Conservation (phyloP, 2,329 filamentous ascomycete genomes). For the Aspergillus texensis region DNA sequence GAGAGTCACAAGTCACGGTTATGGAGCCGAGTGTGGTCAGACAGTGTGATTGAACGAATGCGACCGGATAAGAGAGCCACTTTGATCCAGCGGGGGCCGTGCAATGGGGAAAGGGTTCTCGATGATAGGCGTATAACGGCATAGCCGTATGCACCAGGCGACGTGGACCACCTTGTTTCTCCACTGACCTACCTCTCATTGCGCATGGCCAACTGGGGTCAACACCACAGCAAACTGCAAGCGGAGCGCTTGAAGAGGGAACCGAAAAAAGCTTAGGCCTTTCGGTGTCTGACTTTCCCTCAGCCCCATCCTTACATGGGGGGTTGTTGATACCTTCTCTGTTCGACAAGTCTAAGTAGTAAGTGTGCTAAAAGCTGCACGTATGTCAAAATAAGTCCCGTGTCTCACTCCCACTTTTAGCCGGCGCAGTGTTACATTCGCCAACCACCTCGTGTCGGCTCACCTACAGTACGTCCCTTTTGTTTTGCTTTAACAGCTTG, state of each 20-base stretch:
- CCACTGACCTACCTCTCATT: slow-evolving; percentile 1
- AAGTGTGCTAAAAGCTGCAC: not conserved
- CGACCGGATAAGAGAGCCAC: slow-evolving; percentile 12
- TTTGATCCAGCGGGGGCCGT: slow-evolving; percentile 19
- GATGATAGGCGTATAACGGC: slow-evolving; percentile 11
- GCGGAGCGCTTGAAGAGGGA: not conserved
- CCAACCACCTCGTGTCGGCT: not conserved
- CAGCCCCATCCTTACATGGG: not conserved
- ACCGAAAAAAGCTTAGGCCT: not conserved
- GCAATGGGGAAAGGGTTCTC: slow-evolving; percentile 13
- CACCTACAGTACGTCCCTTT: not conserved
- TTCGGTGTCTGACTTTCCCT: not conserved
- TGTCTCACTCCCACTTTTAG: slow-evolving; percentile 1
- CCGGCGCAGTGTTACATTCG: slow-evolving; percentile 1
- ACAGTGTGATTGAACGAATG: slow-evolving; percentile 25
- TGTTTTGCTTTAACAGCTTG: not conserved
- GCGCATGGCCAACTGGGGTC: slow-evolving; percentile 1
- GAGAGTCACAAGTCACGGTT: not conserved
- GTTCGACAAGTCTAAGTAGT: not conserved
- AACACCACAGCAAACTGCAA: not conserved
- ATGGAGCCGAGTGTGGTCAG: slow-evolving; percentile 15
- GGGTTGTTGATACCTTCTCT: not conserved
- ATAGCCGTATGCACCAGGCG: not conserved
- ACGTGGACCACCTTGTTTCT: not conserved
- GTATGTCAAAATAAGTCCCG: not conserved